Evolutionary conservation across 192 early-diverging fungal genomes (phyloP).

Genomic region (Backusella sp.): DNA sequence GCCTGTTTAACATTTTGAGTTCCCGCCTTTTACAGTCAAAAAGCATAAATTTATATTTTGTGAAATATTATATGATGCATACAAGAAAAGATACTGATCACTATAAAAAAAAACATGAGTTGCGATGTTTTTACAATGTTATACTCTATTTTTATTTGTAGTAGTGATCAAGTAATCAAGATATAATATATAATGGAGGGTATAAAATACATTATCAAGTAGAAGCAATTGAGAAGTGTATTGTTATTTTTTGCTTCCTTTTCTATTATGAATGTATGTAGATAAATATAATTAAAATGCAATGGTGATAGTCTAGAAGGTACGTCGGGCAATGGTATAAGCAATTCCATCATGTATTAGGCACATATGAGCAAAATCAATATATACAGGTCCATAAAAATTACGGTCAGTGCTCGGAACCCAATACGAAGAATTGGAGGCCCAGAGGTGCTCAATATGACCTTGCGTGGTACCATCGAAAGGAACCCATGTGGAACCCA

Average conservation of each 20-base stretch:
- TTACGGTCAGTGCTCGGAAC: not conserved
- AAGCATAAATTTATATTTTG: not conserved
- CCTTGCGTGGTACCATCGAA: not conserved
- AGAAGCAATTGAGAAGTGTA: not conserved
- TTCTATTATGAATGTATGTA: not conserved
- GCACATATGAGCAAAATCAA: not conserved
- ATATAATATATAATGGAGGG: not conserved
- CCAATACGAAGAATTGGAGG: not conserved
- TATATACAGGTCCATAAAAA: not conserved
- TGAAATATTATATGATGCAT: no score
- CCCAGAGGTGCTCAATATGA: not conserved
- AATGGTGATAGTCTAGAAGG: not conserved
- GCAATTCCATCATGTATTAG: not conserved
- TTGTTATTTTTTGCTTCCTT: not conserved
- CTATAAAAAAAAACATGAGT: not conserved
- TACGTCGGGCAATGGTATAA: not conserved
- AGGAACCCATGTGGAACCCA: not conserved
- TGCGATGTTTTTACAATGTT: not conserved
- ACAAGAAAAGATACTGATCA: not conserved
- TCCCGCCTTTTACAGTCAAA: not conserved
- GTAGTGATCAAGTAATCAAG: not conserved
- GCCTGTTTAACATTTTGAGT: not conserved
- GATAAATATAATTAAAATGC: not conserved
- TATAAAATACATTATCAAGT: not conserved
- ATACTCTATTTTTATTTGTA: not conserved